Conservation (phyloP, 495 filamentous ascomycete species). For the Aspergillus leporis region DNA sequence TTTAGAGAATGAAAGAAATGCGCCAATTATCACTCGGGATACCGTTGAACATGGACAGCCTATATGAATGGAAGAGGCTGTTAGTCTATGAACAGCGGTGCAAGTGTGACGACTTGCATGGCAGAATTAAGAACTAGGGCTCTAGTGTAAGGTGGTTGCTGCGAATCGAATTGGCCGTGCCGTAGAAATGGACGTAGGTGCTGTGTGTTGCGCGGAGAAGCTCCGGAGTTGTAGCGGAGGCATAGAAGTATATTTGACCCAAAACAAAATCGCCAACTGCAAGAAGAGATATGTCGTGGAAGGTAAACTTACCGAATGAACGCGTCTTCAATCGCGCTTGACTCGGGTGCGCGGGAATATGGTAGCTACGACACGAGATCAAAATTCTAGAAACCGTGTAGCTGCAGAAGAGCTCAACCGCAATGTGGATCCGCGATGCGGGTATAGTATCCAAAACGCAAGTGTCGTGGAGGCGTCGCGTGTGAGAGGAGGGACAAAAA, state of each 20-base stretch:
- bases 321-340: slow-evolving; percentile 29
- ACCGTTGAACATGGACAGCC: neutral
- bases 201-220: slow-evolving; percentile 3
- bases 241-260: neutral
- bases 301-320: slow-evolving; percentile 24
- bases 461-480: slow-evolving; percentile 14
- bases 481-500: slow-evolving; percentile 26
- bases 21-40: slow-evolving; percentile 25
- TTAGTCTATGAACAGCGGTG: neutral
- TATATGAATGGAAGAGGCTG: neutral
- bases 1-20: slow-evolving; percentile 25
- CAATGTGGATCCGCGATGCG: slow-evolving; percentile 13
- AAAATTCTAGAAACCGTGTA: slow-evolving; percentile 12
- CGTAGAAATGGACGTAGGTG: neutral
- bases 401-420: slow-evolving; percentile 16
- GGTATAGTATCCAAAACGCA: slow-evolving; percentile 1
- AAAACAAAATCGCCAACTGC: neutral
- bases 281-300: neutral
- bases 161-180: neutral
- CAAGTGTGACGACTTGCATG: too few species aligned
- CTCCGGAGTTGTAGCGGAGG: slow-evolving; percentile 2
- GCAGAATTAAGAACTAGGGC: neutral
- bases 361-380: slow-evolving; percentile 10
- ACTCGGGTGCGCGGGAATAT: slow-evolving; percentile 12
- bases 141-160: neutral